Evolutionary conservation across 257 asterid genomes (phyloP).

Genomic region (Nicotiana attenuata): DNA sequence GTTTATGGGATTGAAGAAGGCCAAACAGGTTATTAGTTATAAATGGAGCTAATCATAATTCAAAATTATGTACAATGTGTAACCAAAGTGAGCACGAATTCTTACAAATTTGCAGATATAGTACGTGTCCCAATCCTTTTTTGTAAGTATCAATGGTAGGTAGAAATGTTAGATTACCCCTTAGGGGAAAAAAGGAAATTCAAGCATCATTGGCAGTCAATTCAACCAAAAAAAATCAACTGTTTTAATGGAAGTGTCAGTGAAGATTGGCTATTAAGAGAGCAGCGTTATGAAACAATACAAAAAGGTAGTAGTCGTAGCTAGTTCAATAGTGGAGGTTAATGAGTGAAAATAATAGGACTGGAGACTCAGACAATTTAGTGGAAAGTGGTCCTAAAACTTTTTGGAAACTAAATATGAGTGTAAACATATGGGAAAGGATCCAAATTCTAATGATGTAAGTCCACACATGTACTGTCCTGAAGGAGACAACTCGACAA

Average conservation of each 20-base stretch:
- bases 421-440: neutral
- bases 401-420: neutral
- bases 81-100: no score
- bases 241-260: neutral
- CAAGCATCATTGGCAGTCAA: neutral
- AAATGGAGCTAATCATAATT: no score
- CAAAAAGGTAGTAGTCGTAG: neutral
- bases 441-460: conserved; percentile 8
- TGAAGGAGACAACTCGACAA: conserved; percentile 30
- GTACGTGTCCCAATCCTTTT: neutral
- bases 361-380: neutral
- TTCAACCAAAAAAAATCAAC: neutral
- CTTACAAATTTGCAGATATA: neutral
- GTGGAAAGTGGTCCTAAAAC: conserved; percentile 31
- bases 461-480: conserved; percentile 34
- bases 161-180: neutral
- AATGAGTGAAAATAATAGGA: conserved; percentile 5
- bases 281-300: neutral
- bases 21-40: no score
- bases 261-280: neutral
- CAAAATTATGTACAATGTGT: no score
- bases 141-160: neutral
- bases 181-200: neutral
- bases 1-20: no score
- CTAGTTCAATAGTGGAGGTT: neutral